These are phyloP conservation scores for Pseudomassariella vexata DNA, from an alignment of 2,329 filamentous ascomycete species.

Conservation along the genomic window DNA sequence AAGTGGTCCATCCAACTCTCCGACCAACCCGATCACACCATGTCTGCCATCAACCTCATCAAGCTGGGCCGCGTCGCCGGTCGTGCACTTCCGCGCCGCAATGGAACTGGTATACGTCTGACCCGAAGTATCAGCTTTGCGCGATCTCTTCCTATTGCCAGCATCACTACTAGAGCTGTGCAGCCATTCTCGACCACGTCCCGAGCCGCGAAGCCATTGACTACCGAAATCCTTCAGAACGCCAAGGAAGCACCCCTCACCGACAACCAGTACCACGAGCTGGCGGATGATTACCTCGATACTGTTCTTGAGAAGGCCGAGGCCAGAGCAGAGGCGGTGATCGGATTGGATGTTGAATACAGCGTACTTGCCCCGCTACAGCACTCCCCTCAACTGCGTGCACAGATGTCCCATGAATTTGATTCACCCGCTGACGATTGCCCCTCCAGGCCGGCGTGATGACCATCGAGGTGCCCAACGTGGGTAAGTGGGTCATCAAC, in stretches of 20 bases:
- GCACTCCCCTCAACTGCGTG: conserved; percentile 1
- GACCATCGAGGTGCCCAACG: conserved; percentile 61
- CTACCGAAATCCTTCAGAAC: conserved; percentile 24
- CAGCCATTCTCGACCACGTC: conserved; percentile 27
- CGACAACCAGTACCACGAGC: conserved; percentile 67
- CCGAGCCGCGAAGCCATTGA: conserved; percentile 31
- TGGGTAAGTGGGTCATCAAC: conserved; percentile 90
- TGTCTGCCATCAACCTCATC: conserved; percentile 25
- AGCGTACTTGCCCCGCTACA: conserved; percentile 47
- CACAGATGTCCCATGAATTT: conserved; percentile 5
- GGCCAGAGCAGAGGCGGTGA: conserved; percentile 63
- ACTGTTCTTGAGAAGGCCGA: conserved; percentile 57
- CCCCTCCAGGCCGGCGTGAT: conserved; percentile 71
- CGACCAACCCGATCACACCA: conserved; percentile 11
- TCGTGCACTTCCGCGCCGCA: conserved; percentile 21
- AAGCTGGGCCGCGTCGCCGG: conserved; percentile 32
- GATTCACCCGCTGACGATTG: conserved; percentile 1
- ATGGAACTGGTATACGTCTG: conserved; percentile 1
- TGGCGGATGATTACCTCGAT: conserved; percentile 71
- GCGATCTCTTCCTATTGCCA: conserved; percentile 11
- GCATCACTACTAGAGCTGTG: conserved; percentile 3
- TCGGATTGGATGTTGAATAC: conserved; percentile 83
- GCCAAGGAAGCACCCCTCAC: conserved; percentile 55
- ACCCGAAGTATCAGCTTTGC: conserved; percentile 15
- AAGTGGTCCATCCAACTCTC: too few relatives aligned